These are phyloP conservation scores for Ophiostoma ips DNA, from an alignment of 2,329 filamentous ascomycete species.

Conservation along the genomic window DNA sequence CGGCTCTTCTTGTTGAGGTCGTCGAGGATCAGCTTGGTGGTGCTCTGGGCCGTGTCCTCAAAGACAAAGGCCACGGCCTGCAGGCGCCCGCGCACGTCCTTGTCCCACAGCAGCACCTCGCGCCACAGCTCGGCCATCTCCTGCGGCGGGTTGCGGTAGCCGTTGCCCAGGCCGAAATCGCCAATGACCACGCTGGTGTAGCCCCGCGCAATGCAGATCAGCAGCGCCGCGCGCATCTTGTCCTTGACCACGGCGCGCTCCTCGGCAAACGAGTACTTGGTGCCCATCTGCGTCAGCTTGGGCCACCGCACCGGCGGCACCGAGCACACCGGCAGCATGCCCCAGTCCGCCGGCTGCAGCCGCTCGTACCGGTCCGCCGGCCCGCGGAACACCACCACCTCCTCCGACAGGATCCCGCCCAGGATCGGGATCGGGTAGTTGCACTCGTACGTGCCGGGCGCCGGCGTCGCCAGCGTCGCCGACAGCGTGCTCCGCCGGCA, in stretches of 20 bases:
- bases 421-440: conserved; percentile 61
- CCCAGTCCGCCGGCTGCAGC: conserved; percentile 37
- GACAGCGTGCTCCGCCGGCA: conserved; percentile 62
- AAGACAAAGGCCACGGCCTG: conserved; percentile 50
- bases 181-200: conserved; percentile 46
- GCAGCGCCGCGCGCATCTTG: conserved; percentile 57
- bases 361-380: conserved; percentile 51
- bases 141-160: conserved; percentile 48
- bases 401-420: conserved; percentile 55
- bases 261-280: conserved; percentile 55
- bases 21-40: conserved; percentile 36
- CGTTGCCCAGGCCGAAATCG: conserved; percentile 51
- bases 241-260: conserved; percentile 59
- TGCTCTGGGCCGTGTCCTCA: conserved; percentile 41
- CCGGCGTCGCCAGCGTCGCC: conserved; percentile 50
- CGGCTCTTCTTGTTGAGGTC: conserved; percentile 38
- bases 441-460: conserved; percentile 29
- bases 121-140: conserved; percentile 54
- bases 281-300: conserved; percentile 54
- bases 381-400: conserved; percentile 60
- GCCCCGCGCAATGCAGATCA: conserved; percentile 50
- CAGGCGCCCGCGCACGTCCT: conserved; percentile 48
- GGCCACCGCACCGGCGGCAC: conserved; percentile 59
- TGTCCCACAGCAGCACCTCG: conserved; percentile 48
- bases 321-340: conserved; percentile 55